phyloP scores from a whole-genome alignment of 257 asterid genomes.

The Avicennia marina region DNA sequence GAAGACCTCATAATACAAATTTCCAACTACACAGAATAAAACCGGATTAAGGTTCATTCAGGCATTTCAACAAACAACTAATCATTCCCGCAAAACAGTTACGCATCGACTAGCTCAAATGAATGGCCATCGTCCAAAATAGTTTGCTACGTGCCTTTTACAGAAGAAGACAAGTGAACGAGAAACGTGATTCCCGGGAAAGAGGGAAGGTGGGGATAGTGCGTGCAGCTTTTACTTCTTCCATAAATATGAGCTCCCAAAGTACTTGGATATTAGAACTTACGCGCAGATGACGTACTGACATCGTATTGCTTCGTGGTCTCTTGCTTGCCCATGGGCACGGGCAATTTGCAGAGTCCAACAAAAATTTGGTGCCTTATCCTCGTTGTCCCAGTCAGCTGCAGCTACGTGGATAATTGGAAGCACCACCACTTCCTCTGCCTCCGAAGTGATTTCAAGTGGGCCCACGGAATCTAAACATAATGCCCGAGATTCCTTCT shows the following conservation, averaged over 20 bases:
- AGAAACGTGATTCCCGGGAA: constrained; percentile 3
- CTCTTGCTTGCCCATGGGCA: no score
- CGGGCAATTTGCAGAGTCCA: no score
- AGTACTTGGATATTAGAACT: constrained; percentile 11
- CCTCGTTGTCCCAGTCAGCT: no score
- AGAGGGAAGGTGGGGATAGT: neutral
- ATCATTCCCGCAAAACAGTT: neutral
- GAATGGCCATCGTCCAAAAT: no score
- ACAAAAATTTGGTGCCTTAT: no score
- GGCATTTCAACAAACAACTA: constrained; percentile 31
- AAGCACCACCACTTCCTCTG: no score
- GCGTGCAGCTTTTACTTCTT: constrained; percentile 18
- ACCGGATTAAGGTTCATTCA: neutral
- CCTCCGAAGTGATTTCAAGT: no score
- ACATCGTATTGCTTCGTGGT: no score
- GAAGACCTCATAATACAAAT: neutral
- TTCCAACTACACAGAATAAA: neutral
- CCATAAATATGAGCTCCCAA: constrained; percentile 21
- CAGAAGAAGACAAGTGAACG: constrained; percentile 3
- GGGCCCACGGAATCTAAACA: no score
- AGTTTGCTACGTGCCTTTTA: constrained; percentile 29
- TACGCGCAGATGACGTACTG: no score
- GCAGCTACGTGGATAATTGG: no score
- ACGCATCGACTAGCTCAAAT: neutral
- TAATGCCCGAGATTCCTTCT: no score